Base-by-base conservation (phyloP, 495 filamentous ascomycete genomes). In the Massariosphaeria phaeospora region DNA sequence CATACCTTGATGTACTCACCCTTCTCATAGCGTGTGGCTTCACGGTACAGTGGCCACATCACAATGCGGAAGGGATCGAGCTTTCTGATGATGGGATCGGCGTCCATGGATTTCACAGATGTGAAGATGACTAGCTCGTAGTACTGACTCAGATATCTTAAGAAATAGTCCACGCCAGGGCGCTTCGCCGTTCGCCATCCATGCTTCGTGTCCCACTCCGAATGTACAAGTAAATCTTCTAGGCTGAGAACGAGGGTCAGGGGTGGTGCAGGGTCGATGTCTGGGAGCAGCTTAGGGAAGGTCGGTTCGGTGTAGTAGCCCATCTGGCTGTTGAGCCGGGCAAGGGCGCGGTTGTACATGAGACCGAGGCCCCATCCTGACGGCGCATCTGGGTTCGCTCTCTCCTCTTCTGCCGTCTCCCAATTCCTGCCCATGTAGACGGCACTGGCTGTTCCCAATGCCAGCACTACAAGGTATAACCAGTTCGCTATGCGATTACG, bases 41-140 rank as follows among this genome's bases (percentile, higher is more conserved):
- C 93, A 40, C 94, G 79, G 75, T 89, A 96, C 23, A 98, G 74
- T 2, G 90, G 91, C 86, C 87, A 97, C 74, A 91, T 86, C 69
- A 97, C 87, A 70, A 97, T 88, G 41, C 84, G 88, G 73, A 85
- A 96, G n/a, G 91, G 93, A 67, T 97, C 93, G 33, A 98, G 77
- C 71, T 98, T 98, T 42, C 86, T 80, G 58, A 95, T 83, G 20
- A 98, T 77, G 13, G 89, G 88, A 51, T 95, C 91, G 9, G 82
- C 93, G 57, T 84, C 84, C 66, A 81, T 81, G 60, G 80, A 85
- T 3, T 89, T 86, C 13, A 89, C 82, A 50, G 77, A 88, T 24
- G 94, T 96, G 75, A 96, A 98, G 39, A 98, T 79, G 31, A 96
- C 94, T 20, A 98, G 76, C 68, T 98, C 93, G 70, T 96, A 98